Conservation (phyloP, 129 eudicot species). For the Lactuca sativa region DNA sequence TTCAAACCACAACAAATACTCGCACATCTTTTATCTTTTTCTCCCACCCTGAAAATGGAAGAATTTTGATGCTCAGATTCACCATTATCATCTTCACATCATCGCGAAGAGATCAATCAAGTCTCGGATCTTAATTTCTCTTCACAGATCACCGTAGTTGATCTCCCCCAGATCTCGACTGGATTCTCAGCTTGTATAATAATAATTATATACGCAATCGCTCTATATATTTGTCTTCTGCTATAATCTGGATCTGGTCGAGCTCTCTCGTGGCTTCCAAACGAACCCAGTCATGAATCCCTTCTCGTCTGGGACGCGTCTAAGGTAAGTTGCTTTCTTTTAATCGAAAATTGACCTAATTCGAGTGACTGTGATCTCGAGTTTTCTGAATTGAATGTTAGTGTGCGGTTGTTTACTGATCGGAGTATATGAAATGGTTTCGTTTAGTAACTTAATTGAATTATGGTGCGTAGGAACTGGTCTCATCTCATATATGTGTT, state of each 20-base stretch:
- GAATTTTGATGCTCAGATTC: conserved; percentile 12
- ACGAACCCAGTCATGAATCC: conserved; percentile 83
- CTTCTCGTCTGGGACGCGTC: conserved; percentile 84
- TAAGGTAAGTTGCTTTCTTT: conserved; percentile 51
- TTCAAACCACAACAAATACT: conserved; percentile 21
- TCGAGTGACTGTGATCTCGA: conserved; percentile 15
- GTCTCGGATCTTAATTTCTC: conserved; percentile 22
- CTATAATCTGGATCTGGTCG: conserved; percentile 48
- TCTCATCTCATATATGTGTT: conserved; percentile 9
- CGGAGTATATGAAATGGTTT: conserved; percentile 13
- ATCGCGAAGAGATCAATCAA: conserved; percentile 13
- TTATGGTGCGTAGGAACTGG: conserved; percentile 11
- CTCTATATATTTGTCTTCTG: conserved; percentile 8
- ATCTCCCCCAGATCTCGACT: conserved; percentile 32
- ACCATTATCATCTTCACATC: conserved; percentile 10
- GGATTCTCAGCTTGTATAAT: conserved; percentile 13
- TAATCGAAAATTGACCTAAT: conserved; percentile 28
- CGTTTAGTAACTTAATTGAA: conserved; percentile 2
- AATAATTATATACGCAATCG: background rate
- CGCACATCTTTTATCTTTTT: conserved; percentile 11
- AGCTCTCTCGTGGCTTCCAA: conserved; percentile 39
- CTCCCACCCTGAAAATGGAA: conserved; percentile 9
- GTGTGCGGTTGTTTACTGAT: conserved; percentile 13
- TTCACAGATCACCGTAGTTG: conserved; percentile 17
- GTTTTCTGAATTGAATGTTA: conserved; percentile 1